Percentiles rank a stretch among this genome's conserved stretches.
Evolutionary conservation across 2,329 filamentous ascomycete species (phyloP).

Genomic region (Colletotrichum filicis): DNA sequence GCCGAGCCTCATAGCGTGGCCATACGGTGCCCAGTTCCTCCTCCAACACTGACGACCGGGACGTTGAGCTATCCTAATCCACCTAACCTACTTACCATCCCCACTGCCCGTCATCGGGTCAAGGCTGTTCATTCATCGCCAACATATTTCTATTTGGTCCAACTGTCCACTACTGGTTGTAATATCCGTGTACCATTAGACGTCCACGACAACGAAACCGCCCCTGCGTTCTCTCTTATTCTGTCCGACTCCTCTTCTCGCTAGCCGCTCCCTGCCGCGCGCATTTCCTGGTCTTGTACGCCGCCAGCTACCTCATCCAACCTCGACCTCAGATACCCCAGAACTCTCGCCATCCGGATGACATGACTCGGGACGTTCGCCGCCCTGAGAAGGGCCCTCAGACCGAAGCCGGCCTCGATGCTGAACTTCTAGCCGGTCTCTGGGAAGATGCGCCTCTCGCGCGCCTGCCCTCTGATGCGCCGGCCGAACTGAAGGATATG

Average conservation of each 20-base stretch:
- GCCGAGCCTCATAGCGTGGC: conserved; percentile 19
- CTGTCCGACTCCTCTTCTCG: not conserved
- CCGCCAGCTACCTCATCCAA: conserved; percentile 2
- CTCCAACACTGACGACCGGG: not conserved
- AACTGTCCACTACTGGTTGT: conserved; percentile 12
- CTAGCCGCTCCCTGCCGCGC: conserved; percentile 8
- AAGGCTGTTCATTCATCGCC: conserved; percentile 10
- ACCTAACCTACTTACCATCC: conserved; percentile 2
- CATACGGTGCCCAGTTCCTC: conserved; percentile 24
- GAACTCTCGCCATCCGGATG: conserved; percentile 44
- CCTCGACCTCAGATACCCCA: conserved; percentile 23
- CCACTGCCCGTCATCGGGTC: conserved; percentile 10
- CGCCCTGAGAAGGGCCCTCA: conserved; percentile 47
- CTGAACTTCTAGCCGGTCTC: conserved; percentile 65
- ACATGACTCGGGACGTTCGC: conserved; percentile 61
- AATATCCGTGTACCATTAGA: conserved; percentile 23
- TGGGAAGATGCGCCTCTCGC: conserved; percentile 70
- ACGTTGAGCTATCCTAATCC: not conserved
- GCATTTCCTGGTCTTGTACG: conserved; percentile 7
- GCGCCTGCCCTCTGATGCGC: conserved; percentile 69
- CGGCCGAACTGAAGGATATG: conserved; percentile 64
- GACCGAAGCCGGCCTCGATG: conserved; percentile 48
- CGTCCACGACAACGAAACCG: not conserved
- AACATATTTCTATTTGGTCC: conserved; percentile 13
- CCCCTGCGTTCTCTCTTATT: not conserved